phyloP scores from a whole-genome alignment of 495 filamentous ascomycete genomes.

The Penicillium psychrofluorescens region DNA sequence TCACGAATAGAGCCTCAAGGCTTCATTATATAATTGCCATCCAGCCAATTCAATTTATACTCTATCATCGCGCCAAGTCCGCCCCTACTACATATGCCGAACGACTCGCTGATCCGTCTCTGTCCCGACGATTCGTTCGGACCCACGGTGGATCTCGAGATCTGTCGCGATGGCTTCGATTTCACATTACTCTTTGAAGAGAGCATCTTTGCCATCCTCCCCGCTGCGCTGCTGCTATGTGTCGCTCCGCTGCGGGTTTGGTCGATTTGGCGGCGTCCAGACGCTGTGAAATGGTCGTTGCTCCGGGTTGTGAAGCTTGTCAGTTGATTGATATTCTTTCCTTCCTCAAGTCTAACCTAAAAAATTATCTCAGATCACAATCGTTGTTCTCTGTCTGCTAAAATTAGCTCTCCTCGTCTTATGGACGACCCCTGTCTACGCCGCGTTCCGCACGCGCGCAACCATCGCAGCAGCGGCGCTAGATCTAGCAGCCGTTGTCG shows the following conservation, averaged over 20 bases:
- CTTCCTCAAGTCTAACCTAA: too few species aligned
- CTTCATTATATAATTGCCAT: too few species aligned
- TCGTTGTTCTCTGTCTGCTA: too few species aligned
- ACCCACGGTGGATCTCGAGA: constrained; percentile 5
- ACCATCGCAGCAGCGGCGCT: constrained; percentile 6
- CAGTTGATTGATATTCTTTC: too few species aligned
- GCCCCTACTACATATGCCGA: too few species aligned
- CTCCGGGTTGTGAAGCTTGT: constrained; percentile 9
- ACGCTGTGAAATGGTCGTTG: constrained; percentile 13
- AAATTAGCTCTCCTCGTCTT: too few species aligned
- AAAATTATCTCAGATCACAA: too few species aligned
- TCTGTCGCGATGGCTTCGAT: constrained; percentile 14
- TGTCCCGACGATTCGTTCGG: constrained; percentile 4
- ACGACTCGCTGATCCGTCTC: too few species aligned
- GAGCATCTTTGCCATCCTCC: constrained; percentile 11
- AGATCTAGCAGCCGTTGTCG: background rate
- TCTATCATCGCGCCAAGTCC: too few species aligned
- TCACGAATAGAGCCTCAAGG: too few species aligned
- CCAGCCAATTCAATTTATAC: too few species aligned
- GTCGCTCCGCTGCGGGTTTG: background rate
- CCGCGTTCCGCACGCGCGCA: constrained; percentile 9
- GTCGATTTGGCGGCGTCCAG: background rate
- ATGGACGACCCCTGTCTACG: background rate
- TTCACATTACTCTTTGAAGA: constrained; percentile 18
- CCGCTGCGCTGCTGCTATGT: background rate